Evolutionary conservation across 768 basidiomycete genomes (phyloP), one percentile per base, ranked within the genome.

Genomic region (Dacryopinax spathularia): DNA sequence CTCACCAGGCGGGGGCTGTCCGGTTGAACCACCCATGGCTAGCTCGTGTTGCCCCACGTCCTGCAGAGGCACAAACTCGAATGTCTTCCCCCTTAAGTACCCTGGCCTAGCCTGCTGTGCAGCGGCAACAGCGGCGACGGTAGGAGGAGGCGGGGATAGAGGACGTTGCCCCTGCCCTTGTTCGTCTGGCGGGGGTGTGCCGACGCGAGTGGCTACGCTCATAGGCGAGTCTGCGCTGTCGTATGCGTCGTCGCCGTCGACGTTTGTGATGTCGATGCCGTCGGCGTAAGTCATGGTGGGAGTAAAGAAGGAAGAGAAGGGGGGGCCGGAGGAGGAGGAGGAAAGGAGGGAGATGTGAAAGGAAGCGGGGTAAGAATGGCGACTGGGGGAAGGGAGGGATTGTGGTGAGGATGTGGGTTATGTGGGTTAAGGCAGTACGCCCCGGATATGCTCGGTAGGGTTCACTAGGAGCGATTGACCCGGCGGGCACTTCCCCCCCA

Each of bases 201-300:
- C 89, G 75, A 64, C 80, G 81, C 86, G 86, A 89, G 29, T 89
- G 81, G 61, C 81, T 75, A 60, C 76, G 81, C n/a, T n/a, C n/a
- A n/a, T n/a, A n/a, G n/a, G n/a, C n/a, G n/a, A n/a, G n/a, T n/a
- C n/a, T n/a, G n/a, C n/a, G n/a, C n/a, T n/a, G n/a, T n/a, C n/a
- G 60, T 89, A 76, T 31, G 86, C 84, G 60, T 88, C 85, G 39
- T 80, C 76, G 60, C 85, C 84, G 68, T 89, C 81, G 66, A 89
- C 79, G 66, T 86, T 82, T 68, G 77, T 79, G 65, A 90, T 79
- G 20, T 79, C 86, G 65, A 87, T 87, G 20, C 80, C 76, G 6
- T 84, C 78, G 67, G 90, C 77, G 33, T n/a, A n/a, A n/a, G n/a
- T n/a, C n/a, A n/a, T n/a, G n/a, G n/a, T n/a, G n/a, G n/a, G n/a